These are phyloP conservation scores for Paraurostyla sp. DNA, from an alignment of 73 alveolate genomes.

Conservation along the genomic window DNA sequence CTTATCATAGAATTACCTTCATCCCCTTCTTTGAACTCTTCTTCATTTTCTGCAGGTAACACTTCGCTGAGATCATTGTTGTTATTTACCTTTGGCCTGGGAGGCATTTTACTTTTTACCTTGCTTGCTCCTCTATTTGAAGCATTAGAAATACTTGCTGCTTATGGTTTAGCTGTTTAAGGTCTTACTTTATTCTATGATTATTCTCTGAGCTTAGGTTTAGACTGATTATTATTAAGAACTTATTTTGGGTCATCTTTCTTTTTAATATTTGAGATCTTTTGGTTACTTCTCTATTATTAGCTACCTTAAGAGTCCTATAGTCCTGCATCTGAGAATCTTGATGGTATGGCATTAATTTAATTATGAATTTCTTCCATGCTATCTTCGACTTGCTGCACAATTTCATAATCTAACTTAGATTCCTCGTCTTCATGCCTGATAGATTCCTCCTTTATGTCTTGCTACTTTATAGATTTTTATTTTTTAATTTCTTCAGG, in stretches of 20 bases:
- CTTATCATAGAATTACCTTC: neutral
- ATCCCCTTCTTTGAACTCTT: slow-evolving; percentile 3
- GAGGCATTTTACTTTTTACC: neutral
- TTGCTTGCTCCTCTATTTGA: neutral
- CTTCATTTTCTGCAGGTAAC: neutral
- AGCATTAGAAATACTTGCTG: neutral
- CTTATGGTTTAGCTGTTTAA: neutral
- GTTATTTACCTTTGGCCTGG: neutral
- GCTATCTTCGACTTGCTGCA: neutral
- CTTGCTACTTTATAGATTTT: neutral
- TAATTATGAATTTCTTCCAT: slow-evolving; percentile 34
- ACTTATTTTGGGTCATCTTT: neutral
- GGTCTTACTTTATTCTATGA: slow-evolving; percentile 9
- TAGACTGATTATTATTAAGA: no score
- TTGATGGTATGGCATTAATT: slow-evolving; percentile 28
- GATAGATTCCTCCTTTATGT: neutral
- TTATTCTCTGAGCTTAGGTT: no score
- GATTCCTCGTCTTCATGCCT: neutral
- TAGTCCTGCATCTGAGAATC: slow-evolving; percentile 25
- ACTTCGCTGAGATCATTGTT: neutral
- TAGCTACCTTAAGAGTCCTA: neutral
- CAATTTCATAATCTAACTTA: neutral
- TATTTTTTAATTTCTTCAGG: neutral
- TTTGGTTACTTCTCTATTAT: neutral
- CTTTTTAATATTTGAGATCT: neutral